Evolutionary conservation across 2,329 filamentous ascomycete species (phyloP).

Genomic region (Cladosporium sp.): DNA sequence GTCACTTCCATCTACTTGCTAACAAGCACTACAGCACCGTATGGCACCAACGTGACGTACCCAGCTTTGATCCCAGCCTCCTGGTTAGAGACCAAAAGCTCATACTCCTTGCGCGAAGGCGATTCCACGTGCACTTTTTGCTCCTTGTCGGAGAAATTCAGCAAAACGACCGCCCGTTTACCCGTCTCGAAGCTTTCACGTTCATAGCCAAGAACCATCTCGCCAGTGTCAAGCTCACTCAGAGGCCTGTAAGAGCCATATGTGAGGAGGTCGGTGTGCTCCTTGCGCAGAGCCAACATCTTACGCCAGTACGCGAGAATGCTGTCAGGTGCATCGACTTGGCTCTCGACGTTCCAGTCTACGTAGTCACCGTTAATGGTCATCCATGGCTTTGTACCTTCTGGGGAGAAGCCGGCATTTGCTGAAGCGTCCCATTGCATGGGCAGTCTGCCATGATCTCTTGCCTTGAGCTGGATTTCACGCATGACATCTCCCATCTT

Average conservation of each 20-base stretch:
- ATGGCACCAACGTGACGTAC: conserved; percentile 14
- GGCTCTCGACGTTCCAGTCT: conserved; percentile 56
- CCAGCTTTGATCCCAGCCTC: conserved; percentile 11
- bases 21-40: conserved; percentile 17
- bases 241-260: conserved; percentile 22
- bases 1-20: not conserved
- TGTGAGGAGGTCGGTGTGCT: conserved; percentile 21
- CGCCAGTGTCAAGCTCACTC: conserved; percentile 16
- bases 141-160: conserved; percentile 39
- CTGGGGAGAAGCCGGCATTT: conserved; percentile 60
- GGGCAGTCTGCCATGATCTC: conserved; percentile 65
- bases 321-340: conserved; percentile 44
- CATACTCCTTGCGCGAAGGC: conserved; percentile 13
- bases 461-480: conserved; percentile 49
- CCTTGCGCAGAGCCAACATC: conserved; percentile 21
- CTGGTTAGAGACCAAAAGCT: conserved; percentile 19
- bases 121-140: conserved; percentile 19
- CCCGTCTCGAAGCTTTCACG: conserved; percentile 35
- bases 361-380: conserved; percentile 58
- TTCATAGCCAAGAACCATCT: conserved; percentile 19
- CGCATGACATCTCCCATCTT: conserved; percentile 16
- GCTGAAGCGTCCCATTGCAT: conserved; percentile 60
- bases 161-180: conserved; percentile 25
- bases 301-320: conserved; percentile 58
- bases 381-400: conserved; percentile 61